These are phyloP conservation scores for Monosporascus sp. DNA, from an alignment of 2,329 filamentous ascomycete species.

Conservation along the genomic window DNA sequence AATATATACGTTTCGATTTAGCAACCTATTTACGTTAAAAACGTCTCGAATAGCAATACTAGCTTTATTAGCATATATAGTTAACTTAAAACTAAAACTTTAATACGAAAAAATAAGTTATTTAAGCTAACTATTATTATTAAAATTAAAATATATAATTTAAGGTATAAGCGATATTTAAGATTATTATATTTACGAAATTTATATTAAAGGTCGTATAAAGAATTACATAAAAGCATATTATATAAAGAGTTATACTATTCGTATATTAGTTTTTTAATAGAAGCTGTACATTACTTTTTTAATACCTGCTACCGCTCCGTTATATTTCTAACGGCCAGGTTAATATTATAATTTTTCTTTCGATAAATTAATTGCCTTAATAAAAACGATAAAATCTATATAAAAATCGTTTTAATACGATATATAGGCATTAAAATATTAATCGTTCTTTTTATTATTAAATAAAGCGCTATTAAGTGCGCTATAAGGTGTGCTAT, in stretches of 20 bases:
- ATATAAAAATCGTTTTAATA: no score
- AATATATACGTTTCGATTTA: neutral
- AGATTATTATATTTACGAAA: neutral
- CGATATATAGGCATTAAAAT: no score
- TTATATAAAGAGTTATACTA: neutral
- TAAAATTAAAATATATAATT: neutral
- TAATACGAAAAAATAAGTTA: neutral
- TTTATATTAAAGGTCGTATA: neutral
- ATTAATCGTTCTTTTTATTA: no score
- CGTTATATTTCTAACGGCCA: no score
- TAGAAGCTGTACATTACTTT: no score
- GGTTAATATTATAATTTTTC: no score
- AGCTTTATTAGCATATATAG: neutral
- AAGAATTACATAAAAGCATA: neutral
- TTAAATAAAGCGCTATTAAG: no score
- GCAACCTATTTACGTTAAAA: neutral
- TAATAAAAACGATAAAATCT: no score
- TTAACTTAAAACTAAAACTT: neutral
- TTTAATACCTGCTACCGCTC: no score
- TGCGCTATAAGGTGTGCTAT: no score
- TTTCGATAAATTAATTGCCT: no score
- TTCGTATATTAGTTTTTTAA: no score
- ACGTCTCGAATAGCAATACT: neutral
- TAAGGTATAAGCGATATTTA: neutral
- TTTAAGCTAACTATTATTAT: neutral